Conservation (phyloP, 192 early-diverging fungal species). For the Glomus cerebriforme region DNA sequence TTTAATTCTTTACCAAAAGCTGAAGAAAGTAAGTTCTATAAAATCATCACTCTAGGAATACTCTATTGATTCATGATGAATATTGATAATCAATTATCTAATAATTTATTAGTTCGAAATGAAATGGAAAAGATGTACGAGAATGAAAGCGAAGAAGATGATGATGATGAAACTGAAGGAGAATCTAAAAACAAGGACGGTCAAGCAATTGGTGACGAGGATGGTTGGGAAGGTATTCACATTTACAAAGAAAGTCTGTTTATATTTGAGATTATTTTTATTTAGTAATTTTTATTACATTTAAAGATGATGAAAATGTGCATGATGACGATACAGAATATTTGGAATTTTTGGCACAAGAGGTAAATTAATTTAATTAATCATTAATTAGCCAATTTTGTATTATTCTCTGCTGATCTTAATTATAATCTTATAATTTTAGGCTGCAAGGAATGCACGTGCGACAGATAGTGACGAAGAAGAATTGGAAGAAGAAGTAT, state of each 20-base stretch:
- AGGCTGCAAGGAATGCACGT: constrained; percentile 24
- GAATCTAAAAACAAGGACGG: constrained; percentile 61
- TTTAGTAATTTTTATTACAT: background rate
- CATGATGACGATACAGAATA: constrained; percentile 46
- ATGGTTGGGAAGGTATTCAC: constrained; percentile 42
- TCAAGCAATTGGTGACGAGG: constrained; percentile 54
- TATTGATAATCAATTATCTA: constrained; percentile 29
- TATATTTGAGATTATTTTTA: background rate
- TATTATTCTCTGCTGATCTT: background rate
- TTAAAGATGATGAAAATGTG: constrained; percentile 45
- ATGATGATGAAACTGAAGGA: constrained; percentile 48
- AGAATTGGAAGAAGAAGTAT: constrained; percentile 71
- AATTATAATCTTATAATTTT: background rate
- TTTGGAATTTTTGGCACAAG: constrained; percentile 46
- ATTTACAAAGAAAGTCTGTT: constrained; percentile 1
- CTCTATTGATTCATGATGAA: background rate
- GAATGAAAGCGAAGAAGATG: constrained; percentile 54
- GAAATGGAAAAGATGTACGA: constrained; percentile 56
- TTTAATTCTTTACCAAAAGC: constrained; percentile 81
- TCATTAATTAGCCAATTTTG: too few relatives aligned
- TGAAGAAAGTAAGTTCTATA: constrained; percentile 51
- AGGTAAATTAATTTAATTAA: constrained; percentile 35
- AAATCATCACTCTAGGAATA: constrained; percentile 19
- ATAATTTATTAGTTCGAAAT: constrained; percentile 44
- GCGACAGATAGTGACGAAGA: constrained; percentile 65